phyloP scores from a whole-genome alignment of 805 yeast species.

The Kluyveromyces aestuarii region DNA sequence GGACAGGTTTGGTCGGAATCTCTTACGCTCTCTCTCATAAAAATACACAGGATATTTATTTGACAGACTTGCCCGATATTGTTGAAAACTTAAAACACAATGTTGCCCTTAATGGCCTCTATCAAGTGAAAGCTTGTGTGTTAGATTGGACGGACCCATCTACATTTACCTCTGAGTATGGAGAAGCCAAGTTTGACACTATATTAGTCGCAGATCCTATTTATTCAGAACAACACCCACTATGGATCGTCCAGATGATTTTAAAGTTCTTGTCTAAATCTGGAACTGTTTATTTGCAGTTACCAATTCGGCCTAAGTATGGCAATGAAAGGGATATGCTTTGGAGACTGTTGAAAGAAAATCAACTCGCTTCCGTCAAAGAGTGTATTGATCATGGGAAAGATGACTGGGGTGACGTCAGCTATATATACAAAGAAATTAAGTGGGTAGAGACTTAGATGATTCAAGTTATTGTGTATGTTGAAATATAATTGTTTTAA shows the following conservation, averaged over 20 bases:
- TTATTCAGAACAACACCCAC: constrained; percentile 76
- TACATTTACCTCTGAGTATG: constrained; percentile 26
- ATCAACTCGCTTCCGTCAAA: constrained; percentile 20
- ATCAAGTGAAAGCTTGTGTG: constrained; percentile 33
- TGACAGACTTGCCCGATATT: constrained; percentile 79
- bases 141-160: constrained; percentile 74
- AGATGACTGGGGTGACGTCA: constrained; percentile 79
- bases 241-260: constrained; percentile 57
- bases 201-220: constrained; percentile 82
- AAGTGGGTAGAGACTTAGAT: constrained; percentile 10
- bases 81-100: constrained; percentile 44
- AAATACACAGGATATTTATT: constrained; percentile 36
- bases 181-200: constrained; percentile 38
- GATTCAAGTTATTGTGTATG: too few relatives aligned
- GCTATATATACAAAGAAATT: constrained; percentile 38
- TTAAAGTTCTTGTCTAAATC: constrained; percentile 37
- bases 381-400: constrained; percentile 49
- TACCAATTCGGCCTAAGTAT: constrained; percentile 65
- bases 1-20: constrained; percentile 89
- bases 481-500: too few relatives aligned
- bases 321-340: constrained; percentile 54
- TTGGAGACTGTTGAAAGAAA: constrained; percentile 43
- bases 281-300: constrained; percentile 48
- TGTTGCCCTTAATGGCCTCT: constrained; percentile 10
- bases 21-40: constrained; percentile 35